Base-by-base conservation (phyloP, 371 early-diverging fungal species). In the Encephalitozoon romaleae region DNA sequence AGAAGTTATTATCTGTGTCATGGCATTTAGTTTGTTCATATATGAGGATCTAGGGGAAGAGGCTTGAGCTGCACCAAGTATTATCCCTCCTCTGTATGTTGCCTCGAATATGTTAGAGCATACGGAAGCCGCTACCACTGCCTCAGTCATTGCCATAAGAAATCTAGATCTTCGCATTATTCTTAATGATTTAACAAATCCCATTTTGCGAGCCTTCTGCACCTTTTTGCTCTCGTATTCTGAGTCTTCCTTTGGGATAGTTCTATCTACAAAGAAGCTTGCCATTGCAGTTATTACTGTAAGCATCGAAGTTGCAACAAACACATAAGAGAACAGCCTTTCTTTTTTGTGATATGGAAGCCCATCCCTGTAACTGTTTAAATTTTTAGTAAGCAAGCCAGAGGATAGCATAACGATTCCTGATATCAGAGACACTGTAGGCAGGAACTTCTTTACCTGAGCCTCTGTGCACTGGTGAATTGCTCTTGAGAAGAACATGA, bases 401-500 rank as follows among this genome's bases (percentile, higher is more conserved):
- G 59, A 59, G 38, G 59, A 59, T 3, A 59, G 59, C 32, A 59
- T n/a, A n/a, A 28, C 59, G 2, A 32, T 21, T 5, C 34, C 59
- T n/a, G 59, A 59, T 34, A 59, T 59, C 59, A 59, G 34, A 5
- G 59, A 59, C 12, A 59, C 18, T 21, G 21, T 34, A 2, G 59
- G 59, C 1, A 59, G 15, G 21, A 59, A 59, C 59, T 38, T 59
- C 28, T 59, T 59, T 32, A 59, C 5, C n/a, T 59, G 59, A 12
- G 59, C 70, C 9, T 72, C 47, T 67, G 84, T 76, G 45, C 81
- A 80, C 11, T 74, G 49, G 68, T 79, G 74, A 69, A 78, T 81
- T 9, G 81, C 75, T 15, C 78, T 67, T 15, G 81, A 72, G 25
- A 78, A 79, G 70, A 84, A 81, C 59, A 79, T 65, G 21, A 76